These are phyloP conservation scores for Alternaria arbusti DNA, from an alignment of 2,329 filamentous ascomycete genomes.

Conservation along the genomic window DNA sequence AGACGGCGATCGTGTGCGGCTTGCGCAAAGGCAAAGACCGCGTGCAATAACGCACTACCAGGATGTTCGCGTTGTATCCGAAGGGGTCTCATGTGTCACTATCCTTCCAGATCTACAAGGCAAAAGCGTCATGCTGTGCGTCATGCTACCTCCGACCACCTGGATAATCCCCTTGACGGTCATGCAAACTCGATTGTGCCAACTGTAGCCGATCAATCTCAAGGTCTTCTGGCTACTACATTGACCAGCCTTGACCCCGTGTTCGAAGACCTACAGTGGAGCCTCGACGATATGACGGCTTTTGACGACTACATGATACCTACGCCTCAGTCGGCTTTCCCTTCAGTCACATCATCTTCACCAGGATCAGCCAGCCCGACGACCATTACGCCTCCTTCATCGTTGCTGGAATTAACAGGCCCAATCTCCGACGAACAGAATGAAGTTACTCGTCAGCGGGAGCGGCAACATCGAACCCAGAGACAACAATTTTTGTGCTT, in stretches of 20 bases:
- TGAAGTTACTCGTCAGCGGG: neutral
- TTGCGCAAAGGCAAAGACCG: conserved; percentile 6
- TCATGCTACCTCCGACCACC: neutral
- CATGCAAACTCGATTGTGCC: neutral
- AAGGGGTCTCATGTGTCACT: neutral
- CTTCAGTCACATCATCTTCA: neutral
- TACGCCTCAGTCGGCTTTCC: neutral
- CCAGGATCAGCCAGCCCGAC: neutral
- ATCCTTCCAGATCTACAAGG: neutral
- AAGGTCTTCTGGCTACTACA: neutral
- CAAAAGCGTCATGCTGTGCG: neutral
- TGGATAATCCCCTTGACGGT: neutral
- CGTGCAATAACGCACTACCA: conserved; percentile 1
- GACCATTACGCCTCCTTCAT: neutral
- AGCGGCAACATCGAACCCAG: neutral
- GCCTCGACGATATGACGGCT: neutral
- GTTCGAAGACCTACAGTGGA: neutral
- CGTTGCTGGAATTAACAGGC: neutral
- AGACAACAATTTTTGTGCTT: neutral
- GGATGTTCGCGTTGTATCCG: conserved; percentile 1
- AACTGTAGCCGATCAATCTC: neutral
- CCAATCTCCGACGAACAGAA: neutral
- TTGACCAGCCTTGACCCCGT: neutral
- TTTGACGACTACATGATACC: neutral
- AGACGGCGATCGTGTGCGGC: conserved; percentile 7